A percentile compares a stretch with the other conserved stretches of the same genome.
Conservation (phyloP, 257 asterid species). For the Nicotiana tomentosiformis region DNA sequence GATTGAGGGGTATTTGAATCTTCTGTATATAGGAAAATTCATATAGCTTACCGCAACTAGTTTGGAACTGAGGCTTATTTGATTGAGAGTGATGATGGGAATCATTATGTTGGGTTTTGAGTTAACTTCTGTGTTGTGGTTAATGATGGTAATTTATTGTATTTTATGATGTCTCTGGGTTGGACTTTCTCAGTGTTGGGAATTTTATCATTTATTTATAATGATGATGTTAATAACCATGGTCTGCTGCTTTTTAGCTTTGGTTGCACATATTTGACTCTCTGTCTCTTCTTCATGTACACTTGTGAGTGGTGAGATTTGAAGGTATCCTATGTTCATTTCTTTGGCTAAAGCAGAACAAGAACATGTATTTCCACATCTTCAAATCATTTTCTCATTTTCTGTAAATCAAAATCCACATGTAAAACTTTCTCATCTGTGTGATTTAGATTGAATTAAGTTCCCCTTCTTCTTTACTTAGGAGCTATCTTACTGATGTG, state of each 20-base stretch:
- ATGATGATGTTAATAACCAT: constrained; percentile 7
- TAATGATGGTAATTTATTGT: not conserved
- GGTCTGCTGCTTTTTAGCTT: constrained; percentile 2
- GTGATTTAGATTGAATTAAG: not conserved
- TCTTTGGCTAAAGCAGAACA: not conserved
- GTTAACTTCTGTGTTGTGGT: not conserved
- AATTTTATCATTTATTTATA: not conserved
- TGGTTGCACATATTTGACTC: not conserved
- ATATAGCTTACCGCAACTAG: not conserved
- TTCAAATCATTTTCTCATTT: not conserved
- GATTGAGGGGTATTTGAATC: not conserved
- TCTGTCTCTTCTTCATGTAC: not conserved
- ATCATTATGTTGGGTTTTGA: constrained; percentile 17
- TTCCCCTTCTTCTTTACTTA: not conserved
- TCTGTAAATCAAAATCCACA: not conserved
- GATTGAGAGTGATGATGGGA: not conserved
- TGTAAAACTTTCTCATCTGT: not conserved
- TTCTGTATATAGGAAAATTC: not conserved
- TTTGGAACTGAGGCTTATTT: not conserved
- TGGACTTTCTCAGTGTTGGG: not conserved
- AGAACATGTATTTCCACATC: not conserved
- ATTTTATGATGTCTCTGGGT: not conserved
- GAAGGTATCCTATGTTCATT: not conserved
- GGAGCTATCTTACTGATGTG: not conserved
- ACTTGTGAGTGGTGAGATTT: not conserved